Base-by-base conservation (phyloP, 768 basidiomycete species). In the Leucosporidium yakuticum region DNA sequence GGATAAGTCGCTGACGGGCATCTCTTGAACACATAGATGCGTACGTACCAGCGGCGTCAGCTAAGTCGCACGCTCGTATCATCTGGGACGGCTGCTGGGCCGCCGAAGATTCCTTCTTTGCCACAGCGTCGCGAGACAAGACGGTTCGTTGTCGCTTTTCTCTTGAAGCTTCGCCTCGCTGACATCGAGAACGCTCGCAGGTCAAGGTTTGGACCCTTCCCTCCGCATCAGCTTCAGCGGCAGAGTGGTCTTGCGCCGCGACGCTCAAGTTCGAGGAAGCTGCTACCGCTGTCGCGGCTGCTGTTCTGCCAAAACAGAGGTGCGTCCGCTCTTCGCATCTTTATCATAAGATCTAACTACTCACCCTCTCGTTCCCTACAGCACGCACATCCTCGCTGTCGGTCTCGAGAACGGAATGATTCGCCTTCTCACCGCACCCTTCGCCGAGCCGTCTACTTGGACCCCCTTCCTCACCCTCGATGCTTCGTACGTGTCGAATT, bases 61-160 rank as follows among this genome's bases (percentile, higher is more conserved):
- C 92, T 65, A 95, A 90, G 79, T 86, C 90, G 0, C 96, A 98
- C 78, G 84, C 84, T 2, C 84, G 96, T 49, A 96, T 99, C 75
- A 88, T 99, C 47, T 94, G 96, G 92, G 96, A 98, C 77, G 90
- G 89, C 75, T 85, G 86, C 20, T 99, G 94, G 92, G 83, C 88
- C 2, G 75, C 80, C 1, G 87, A 90, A 72, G 86, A 86, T 11
- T 84, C 86, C 73, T 75, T 88, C 21, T 99, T 99, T 75, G 93
- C 87, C 17, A 98, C 96, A 4, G 94, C 90, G 1, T 93, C 94
- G 4, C 84, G 96, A 53, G 96, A 99, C 79, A 98, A 95, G 80
- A 91, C 90, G 20, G 94, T 91, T 72, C 64, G 84, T 71, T 51
- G 6, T 17, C n/a, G 17, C 49, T n/a, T 0, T 19, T 2, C 25